Conservation (phyloP, 176 grass and related monocot genomes). For the Tuctoria greenei region DNA sequence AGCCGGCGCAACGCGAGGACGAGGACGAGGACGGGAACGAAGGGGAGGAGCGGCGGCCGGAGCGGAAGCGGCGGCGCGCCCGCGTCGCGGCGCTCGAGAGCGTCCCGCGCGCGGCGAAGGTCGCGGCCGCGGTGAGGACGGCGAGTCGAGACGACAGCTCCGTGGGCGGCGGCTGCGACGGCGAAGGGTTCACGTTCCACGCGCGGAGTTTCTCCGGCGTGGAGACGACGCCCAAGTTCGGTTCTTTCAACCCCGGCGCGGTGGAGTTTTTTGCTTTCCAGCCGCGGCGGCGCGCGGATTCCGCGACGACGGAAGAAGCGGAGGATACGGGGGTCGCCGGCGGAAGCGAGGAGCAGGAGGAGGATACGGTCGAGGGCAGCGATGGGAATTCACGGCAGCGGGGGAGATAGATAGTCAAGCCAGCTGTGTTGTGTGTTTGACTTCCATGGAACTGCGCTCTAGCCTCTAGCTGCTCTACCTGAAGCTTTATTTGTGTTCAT, state of each 20-base stretch:
- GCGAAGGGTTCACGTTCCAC: constrained; percentile 38
- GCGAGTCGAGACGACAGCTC: not conserved
- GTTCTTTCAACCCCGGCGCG: constrained; percentile 43
- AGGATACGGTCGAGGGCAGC: not conserved
- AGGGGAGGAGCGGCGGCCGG: constrained; percentile 17
- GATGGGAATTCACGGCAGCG: constrained; percentile 26
- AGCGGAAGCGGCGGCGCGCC: constrained; percentile 45
- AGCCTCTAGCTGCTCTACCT: not conserved
- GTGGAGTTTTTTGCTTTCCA: constrained; percentile 32
- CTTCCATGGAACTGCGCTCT: not conserved
- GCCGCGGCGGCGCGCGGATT: not conserved
- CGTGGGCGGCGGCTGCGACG: not conserved
- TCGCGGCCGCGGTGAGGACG: not conserved
- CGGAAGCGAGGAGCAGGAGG: not conserved
- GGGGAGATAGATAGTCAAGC: not conserved
- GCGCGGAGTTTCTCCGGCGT: constrained; percentile 36
- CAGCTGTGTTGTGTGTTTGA: not conserved
- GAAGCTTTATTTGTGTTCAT: not conserved
- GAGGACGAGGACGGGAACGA: not conserved
- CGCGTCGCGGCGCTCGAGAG: constrained; percentile 40
- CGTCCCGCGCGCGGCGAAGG: constrained; percentile 24
- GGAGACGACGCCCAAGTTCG: constrained; percentile 55
- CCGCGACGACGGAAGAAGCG: not conserved
- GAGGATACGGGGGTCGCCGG: no score
- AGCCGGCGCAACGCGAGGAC: not conserved